A percentile compares a stretch with the other conserved stretches of the same genome.
These are phyloP conservation scores for Myxozyma neotropica DNA, from an alignment of 805 yeast genomes.

Conservation along the genomic window DNA sequence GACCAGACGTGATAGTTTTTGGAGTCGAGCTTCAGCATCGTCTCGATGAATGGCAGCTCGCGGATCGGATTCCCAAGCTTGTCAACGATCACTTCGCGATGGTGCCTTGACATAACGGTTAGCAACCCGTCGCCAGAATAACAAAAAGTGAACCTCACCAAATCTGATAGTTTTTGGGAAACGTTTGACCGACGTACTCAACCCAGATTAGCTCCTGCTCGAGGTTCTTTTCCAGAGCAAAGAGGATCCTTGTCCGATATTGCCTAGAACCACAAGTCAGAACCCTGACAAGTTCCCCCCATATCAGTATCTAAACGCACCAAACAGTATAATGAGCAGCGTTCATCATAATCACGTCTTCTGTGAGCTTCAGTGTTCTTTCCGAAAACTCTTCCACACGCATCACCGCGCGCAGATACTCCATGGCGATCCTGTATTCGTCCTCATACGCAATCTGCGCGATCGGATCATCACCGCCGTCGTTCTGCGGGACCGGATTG, in stretches of 20 bases:
- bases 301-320: constrained; percentile 44
- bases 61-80: constrained; percentile 43
- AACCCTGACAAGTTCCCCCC: background rate
- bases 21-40: constrained; percentile 74
- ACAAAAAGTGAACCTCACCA: constrained; percentile 47
- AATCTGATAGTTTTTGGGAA: constrained; percentile 93
- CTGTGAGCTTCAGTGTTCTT: constrained; percentile 71
- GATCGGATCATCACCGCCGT: constrained; percentile 39
- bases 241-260: constrained; percentile 43
- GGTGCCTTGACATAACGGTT: too few relatives aligned
- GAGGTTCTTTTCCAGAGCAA: constrained; percentile 42
- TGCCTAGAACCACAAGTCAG: constrained; percentile 18
- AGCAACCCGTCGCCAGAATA: too few relatives aligned
- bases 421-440: constrained; percentile 67
- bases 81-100: constrained; percentile 55
- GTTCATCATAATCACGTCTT: constrained; percentile 61
- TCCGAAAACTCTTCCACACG: constrained; percentile 61
- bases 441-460: constrained; percentile 60
- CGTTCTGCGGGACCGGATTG: constrained; percentile 39
- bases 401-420: constrained; percentile 62
- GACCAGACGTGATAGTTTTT: constrained; percentile 98
- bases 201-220: constrained; percentile 75
- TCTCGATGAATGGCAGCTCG: constrained; percentile 66
- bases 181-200: constrained; percentile 68
- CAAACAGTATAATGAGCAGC: constrained; percentile 94